Conservation (phyloP, 306 rosid species). For the Carpinus fangiana region DNA sequence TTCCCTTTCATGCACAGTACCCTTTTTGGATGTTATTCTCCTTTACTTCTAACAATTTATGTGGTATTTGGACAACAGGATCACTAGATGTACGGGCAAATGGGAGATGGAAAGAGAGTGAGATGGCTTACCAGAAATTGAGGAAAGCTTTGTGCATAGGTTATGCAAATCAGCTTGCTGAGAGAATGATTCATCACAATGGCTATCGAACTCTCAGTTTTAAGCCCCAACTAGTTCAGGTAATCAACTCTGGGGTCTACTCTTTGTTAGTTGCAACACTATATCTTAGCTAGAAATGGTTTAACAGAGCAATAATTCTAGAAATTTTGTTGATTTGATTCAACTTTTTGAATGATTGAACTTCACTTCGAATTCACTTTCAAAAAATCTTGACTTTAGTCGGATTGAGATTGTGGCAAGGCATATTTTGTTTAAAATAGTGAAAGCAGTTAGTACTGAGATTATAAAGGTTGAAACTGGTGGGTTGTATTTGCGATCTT, state of each 20-base stretch:
- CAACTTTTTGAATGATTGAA: conserved; percentile 23
- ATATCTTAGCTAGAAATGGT: conserved; percentile 17
- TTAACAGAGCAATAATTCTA: conserved; percentile 6
- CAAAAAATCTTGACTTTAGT: conserved; percentile 1
- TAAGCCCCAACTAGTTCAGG: conserved; percentile 93
- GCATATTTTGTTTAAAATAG: conserved; percentile 3
- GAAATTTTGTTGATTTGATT: conserved; percentile 10
- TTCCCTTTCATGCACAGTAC: neutral
- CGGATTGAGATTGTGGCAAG: neutral
- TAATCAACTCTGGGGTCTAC: conserved; percentile 32
- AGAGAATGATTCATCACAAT: conserved; percentile 92
- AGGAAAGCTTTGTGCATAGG: conserved; percentile 93
- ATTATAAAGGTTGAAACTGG: conserved; percentile 23
- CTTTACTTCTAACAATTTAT: neutral
- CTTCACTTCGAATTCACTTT: conserved; percentile 12
- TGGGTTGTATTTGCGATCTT: conserved; percentile 18
- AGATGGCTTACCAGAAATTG: conserved; percentile 56
- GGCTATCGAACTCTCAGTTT: conserved; percentile 92
- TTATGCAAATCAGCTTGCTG: conserved; percentile 94
- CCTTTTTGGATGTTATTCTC: conserved; percentile 6
- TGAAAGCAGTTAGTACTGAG: conserved; percentile 17
- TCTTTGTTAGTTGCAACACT: conserved; percentile 2
- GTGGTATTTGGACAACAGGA: conserved; percentile 40
- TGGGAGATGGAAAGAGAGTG: conserved; percentile 51
- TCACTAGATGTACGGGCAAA: conserved; percentile 55